Conservation (phyloP, 2,329 filamentous ascomycete species). For the Fusarium marasasianum region DNA sequence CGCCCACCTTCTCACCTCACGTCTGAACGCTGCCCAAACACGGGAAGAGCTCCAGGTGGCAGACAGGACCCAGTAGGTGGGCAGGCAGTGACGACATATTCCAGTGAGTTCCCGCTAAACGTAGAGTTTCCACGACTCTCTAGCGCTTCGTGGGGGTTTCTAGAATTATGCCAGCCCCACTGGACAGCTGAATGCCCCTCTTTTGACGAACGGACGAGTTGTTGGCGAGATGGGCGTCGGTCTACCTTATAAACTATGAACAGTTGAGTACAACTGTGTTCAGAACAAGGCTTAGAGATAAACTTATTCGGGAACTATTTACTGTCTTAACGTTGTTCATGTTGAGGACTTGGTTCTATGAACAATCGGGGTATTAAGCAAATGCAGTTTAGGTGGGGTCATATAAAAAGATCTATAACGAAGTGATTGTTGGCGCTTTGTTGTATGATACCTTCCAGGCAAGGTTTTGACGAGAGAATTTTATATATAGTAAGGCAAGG, state of each 20-base stretch:
- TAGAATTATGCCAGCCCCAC: constrained; percentile 32
- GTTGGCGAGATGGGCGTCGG: background rate
- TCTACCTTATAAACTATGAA: background rate
- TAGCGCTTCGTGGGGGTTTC: constrained; percentile 39
- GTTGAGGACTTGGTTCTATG: background rate
- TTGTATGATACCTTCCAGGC: background rate
- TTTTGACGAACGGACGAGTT: background rate
- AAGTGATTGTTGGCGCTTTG: background rate
- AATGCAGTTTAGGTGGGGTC: background rate
- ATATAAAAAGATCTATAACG: background rate
- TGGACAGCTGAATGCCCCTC: constrained; percentile 1
- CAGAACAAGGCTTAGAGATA: background rate
- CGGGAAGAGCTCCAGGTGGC: background rate
- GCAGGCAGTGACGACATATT: constrained; percentile 38
- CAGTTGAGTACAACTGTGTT: background rate
- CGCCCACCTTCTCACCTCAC: constrained; percentile 10
- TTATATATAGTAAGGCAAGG: background rate
- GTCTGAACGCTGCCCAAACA: constrained; percentile 2
- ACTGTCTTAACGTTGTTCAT: background rate
- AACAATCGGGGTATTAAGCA: background rate
- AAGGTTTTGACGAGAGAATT: background rate
- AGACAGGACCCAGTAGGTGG: constrained; percentile 17
- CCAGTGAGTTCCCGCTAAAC: constrained; percentile 29
- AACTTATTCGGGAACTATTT: no score
- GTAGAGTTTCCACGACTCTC: constrained; percentile 35